phyloP scores from a whole-genome alignment of 805 yeast species.

The Kuraishia ogatae region DNA sequence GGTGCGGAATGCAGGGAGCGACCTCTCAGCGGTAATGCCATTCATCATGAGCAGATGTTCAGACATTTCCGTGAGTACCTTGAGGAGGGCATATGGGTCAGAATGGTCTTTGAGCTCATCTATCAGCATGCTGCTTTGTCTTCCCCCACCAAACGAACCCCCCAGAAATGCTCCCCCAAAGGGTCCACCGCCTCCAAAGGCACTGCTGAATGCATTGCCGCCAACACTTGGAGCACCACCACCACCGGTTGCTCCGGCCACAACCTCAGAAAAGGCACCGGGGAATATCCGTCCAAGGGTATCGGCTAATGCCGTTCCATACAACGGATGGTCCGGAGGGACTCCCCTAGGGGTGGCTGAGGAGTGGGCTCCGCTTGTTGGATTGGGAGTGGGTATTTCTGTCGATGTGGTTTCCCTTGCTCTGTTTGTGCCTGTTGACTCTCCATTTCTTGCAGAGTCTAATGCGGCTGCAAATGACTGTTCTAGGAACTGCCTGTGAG shows the following conservation, averaged over 20 bases:
- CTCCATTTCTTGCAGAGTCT: neutral
- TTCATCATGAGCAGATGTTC: constrained; percentile 64
- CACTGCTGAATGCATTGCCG: constrained; percentile 10
- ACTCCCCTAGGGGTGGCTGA: neutral
- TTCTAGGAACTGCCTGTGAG: neutral
- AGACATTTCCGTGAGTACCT: constrained; percentile 56
- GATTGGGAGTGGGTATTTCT: no score
- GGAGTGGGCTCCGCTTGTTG: neutral
- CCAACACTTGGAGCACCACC: neutral
- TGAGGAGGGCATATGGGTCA: constrained; percentile 55
- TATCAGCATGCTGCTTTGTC: constrained; percentile 20
- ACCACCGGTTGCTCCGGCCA: neutral
- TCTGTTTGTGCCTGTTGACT: no score
- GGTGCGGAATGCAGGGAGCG: constrained; percentile 51
- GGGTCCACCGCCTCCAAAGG: constrained; percentile 18
- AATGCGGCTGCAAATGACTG: neutral
- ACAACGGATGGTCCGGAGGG: neutral
- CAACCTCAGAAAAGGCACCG: constrained; percentile 6
- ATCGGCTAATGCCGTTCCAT: constrained; percentile 3
- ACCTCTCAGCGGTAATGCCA: constrained; percentile 49
- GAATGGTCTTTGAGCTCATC: constrained; percentile 32
- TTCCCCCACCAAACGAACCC: constrained; percentile 13
- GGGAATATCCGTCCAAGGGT: constrained; percentile 16
- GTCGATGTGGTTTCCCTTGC: no score
- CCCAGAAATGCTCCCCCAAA: constrained; percentile 14